These are phyloP conservation scores for Trichoderma sp. DNA, from an alignment of 2,329 filamentous ascomycete species.

Conservation along the genomic window DNA sequence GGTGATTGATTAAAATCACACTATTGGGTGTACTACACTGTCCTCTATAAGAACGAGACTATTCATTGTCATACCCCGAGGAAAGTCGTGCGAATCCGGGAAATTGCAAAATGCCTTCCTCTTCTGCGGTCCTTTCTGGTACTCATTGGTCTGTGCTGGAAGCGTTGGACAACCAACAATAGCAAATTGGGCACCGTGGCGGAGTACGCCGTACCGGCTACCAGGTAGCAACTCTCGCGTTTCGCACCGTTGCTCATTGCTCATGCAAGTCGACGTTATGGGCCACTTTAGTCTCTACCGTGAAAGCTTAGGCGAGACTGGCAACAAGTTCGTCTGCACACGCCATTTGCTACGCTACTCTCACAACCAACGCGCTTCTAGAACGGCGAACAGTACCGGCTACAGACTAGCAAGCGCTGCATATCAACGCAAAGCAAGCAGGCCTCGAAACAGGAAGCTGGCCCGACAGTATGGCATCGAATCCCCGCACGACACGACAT, in stretches of 20 bases:
- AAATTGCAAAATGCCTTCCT: background rate
- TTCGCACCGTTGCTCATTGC: background rate
- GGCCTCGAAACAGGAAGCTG: slow-evolving; percentile 17
- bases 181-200: background rate
- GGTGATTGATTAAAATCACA: background rate
- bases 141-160: background rate
- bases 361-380: background rate
- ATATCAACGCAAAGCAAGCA: background rate
- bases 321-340: background rate
- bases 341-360: background rate
- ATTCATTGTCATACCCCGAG: background rate
- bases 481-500: slow-evolving; percentile 13
- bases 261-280: slow-evolving; percentile 1
- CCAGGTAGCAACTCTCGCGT: slow-evolving; percentile 7
- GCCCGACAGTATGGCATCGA: slow-evolving; percentile 27
- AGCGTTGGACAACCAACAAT: background rate
- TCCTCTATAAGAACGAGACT: background rate
- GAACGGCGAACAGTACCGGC: background rate
- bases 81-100: background rate
- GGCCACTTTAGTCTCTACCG: background rate
- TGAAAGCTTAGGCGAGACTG: background rate
- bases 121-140: background rate
- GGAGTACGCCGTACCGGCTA: slow-evolving; percentile 13
- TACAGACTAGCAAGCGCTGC: background rate
- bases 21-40: background rate